Evolutionary conservation across 306 rosid species (phyloP).

Genomic region (Citrullus colocynthis): DNA sequence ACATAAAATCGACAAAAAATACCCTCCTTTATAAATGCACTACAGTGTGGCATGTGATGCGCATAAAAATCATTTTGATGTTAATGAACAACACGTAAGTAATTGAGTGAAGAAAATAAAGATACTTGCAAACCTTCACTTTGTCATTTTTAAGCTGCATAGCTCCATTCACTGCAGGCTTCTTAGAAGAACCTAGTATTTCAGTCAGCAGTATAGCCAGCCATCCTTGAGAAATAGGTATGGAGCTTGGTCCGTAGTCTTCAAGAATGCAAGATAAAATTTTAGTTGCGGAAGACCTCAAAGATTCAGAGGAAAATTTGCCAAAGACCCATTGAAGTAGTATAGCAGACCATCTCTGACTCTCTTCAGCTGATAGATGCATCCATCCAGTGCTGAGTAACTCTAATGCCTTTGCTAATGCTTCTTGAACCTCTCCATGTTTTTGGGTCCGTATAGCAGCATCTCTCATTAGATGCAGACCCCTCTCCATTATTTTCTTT

Average conservation of each 20-base stretch:
- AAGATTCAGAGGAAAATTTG: slow-evolving; percentile 48
- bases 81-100: not conserved
- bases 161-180: slow-evolving; percentile 44
- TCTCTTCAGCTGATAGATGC: slow-evolving; percentile 74
- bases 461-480: slow-evolving; percentile 75
- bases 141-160: slow-evolving; percentile 48
- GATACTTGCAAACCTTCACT: slow-evolving; percentile 52
- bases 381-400: slow-evolving; percentile 47
- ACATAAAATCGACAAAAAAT: not conserved
- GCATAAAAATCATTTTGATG: not conserved
- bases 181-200: slow-evolving; percentile 40
- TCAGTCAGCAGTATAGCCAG: slow-evolving; percentile 59
- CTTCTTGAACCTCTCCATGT: slow-evolving; percentile 69
- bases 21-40: not conserved
- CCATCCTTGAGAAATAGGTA: slow-evolving; percentile 92
- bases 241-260: slow-evolving; percentile 54
- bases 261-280: slow-evolving; percentile 69
- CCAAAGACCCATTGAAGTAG: slow-evolving; percentile 78
- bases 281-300: slow-evolving; percentile 57
- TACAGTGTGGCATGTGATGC: not conserved
- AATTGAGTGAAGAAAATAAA: not conserved
- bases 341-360: slow-evolving; percentile 88
- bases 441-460: slow-evolving; percentile 47
- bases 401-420: slow-evolving; percentile 70
- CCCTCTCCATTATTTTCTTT: slow-evolving; percentile 71